Evolutionary conservation across 345 rosid species (phyloP).

Genomic region (Gossypium bickii): DNA sequence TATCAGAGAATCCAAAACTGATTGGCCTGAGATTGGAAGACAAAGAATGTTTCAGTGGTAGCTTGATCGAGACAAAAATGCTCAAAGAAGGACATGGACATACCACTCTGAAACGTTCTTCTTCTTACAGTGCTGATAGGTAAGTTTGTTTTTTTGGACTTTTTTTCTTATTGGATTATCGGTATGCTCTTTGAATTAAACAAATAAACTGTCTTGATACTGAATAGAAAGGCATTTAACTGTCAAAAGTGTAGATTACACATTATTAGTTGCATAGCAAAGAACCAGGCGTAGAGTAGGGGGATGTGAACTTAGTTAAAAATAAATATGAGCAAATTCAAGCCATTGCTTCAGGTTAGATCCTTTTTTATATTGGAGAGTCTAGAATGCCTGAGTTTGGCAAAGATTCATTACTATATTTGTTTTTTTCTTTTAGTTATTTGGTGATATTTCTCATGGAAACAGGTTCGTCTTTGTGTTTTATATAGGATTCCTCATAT

Average conservation of each 20-base stretch:
- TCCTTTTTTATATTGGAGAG: background rate
- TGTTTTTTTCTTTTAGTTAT: conserved; percentile 14
- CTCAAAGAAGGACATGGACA: conserved; percentile 44
- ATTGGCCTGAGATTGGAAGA: conserved; percentile 69
- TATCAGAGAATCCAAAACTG: conserved; percentile 74
- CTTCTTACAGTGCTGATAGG: conserved; percentile 96
- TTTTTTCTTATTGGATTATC: background rate
- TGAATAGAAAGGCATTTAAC: background rate
- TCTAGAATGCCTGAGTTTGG: background rate
- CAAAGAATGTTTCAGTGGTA: conserved; percentile 89
- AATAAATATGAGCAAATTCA: background rate
- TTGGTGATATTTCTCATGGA: conserved; percentile 4
- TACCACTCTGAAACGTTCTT: conserved; percentile 73
- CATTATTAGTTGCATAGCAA: background rate
- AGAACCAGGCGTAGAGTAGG: background rate
- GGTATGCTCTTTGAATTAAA: background rate
- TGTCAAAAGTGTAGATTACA: background rate
- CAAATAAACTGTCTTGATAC: background rate
- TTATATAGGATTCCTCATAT: background rate
- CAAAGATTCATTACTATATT: background rate
- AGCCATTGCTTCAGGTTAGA: background rate
- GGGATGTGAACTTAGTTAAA: background rate
- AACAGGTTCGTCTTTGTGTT: background rate
- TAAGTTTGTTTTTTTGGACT: conserved; percentile 21
- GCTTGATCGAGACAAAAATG: conserved; percentile 71